Conservation (phyloP, 2,329 filamentous ascomycete genomes). For the Cladosporium sp. region DNA sequence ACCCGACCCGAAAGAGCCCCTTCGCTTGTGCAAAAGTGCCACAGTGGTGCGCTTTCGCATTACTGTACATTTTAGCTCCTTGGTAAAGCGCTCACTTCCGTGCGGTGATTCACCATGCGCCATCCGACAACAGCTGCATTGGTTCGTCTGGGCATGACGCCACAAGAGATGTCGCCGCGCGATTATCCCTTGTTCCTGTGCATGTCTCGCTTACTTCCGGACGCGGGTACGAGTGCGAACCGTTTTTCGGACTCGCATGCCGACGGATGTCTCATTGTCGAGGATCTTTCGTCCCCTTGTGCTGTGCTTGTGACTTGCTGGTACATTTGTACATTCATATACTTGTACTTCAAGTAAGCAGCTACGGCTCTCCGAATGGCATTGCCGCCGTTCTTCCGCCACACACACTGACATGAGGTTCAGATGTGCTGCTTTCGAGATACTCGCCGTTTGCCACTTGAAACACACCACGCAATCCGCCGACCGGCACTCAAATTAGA, state of each 20-base stretch:
- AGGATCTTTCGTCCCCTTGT: neutral
- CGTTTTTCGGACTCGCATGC: neutral
- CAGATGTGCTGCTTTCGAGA: neutral
- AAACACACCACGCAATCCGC: neutral
- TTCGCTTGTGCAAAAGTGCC: neutral
- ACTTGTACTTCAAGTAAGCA: neutral
- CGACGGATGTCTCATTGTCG: neutral
- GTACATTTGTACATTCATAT: neutral
- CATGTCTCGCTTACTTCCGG: neutral
- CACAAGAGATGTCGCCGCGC: neutral
- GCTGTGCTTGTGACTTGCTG: neutral
- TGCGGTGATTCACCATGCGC: neutral
- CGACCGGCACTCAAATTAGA: neutral
- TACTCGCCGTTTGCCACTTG: neutral
- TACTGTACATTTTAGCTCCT: conserved; percentile 6
- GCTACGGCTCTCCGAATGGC: neutral
- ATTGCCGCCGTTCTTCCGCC: neutral
- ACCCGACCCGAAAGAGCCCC: neutral
- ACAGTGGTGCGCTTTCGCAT: neutral
- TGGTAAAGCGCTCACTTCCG: conserved; percentile 4
- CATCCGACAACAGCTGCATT: neutral
- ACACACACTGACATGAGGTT: neutral
- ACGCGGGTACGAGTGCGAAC: conserved; percentile 2
- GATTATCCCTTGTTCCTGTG: neutral
- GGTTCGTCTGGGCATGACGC: conserved; percentile 2